A percentile compares a stretch with the other conserved stretches of the same genome.
Conservation (phyloP, 768 basidiomycete genomes). For the Cystobasidium tubakii region DNA sequence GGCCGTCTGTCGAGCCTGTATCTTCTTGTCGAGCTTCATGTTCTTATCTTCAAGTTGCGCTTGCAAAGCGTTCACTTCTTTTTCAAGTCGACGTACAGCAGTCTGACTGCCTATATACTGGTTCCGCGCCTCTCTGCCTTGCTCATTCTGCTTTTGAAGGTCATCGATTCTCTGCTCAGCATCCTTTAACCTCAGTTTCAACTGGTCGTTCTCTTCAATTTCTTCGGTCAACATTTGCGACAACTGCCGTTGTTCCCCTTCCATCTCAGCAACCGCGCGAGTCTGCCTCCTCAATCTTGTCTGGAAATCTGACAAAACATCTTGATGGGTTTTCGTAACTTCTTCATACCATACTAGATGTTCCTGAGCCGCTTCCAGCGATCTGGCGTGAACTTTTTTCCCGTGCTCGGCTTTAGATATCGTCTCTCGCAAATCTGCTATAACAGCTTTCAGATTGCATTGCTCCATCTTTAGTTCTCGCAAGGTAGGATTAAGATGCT, state of each 20-base stretch:
- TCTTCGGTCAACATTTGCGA: neutral
- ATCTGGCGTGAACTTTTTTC: neutral
- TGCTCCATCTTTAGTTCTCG: neutral
- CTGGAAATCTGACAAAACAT: neutral
- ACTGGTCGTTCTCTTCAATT: neutral
- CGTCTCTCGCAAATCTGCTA: neutral
- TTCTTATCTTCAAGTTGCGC: neutral
- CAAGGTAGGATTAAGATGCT: neutral
- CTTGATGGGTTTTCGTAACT: neutral
- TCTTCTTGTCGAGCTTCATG: neutral
- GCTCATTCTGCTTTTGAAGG: neutral
- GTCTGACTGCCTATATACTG: neutral
- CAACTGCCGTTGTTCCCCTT: neutral
- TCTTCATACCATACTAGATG: conserved; percentile 4
- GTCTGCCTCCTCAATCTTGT: neutral
- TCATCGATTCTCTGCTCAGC: neutral
- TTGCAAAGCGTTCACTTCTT: neutral
- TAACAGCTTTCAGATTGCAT: neutral
- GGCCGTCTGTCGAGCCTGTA: neutral
- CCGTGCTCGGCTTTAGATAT: neutral
- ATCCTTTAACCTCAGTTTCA: neutral
- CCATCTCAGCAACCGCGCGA: neutral
- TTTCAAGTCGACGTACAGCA: neutral
- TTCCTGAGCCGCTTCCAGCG: neutral
- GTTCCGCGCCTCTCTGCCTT: neutral